phyloP scores from a whole-genome alignment of 495 filamentous ascomycete genomes.

The Pyrenopolyporus hunteri region DNA sequence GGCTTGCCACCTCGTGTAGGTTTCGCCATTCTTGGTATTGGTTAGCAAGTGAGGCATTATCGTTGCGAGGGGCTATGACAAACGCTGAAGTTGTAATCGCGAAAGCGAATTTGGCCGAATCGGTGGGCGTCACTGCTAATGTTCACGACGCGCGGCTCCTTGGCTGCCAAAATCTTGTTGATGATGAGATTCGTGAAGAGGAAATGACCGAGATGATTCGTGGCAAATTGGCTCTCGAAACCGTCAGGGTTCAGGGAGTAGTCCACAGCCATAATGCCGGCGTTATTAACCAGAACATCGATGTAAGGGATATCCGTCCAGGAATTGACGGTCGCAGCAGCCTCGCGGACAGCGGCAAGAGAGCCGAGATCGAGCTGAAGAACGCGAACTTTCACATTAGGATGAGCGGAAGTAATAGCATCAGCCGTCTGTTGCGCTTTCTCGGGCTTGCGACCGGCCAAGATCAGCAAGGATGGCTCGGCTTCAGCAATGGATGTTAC shows the following conservation, averaged over 20 bases:
- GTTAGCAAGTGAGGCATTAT: conserved; percentile 20
- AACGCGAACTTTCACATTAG: conserved; percentile 30
- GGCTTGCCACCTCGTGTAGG: conserved; percentile 54
- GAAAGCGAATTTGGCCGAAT: conserved; percentile 52
- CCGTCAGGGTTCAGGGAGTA: conserved; percentile 60
- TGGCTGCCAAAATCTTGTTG: conserved; percentile 45
- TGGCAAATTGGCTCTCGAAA: conserved; percentile 71
- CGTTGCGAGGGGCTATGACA: not conserved
- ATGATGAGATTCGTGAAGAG: conserved; percentile 70
- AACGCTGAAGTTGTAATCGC: conserved; percentile 45
- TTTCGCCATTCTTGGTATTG: conserved; percentile 43
- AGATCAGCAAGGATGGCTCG: conserved; percentile 49
- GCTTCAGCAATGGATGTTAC: conserved; percentile 49
- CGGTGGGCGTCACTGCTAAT: conserved; percentile 53
- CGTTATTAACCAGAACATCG: conserved; percentile 74
- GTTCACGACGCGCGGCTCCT: conserved; percentile 45
- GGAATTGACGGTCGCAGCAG: conserved; percentile 45
- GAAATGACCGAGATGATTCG: conserved; percentile 73
- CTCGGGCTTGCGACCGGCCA: conserved; percentile 51
- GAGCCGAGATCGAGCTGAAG: conserved; percentile 55
- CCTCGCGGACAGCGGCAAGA: conserved; percentile 49
- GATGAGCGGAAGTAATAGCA: conserved; percentile 21
- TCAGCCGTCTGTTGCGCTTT: conserved; percentile 49
- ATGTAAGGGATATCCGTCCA: conserved; percentile 48
- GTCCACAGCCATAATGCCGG: conserved; percentile 67